Evolutionary conservation across 1,284 basidiomycete species (phyloP), one percentile per base, ranked within the genome.

Genomic region (Irpex rosettiformis): DNA sequence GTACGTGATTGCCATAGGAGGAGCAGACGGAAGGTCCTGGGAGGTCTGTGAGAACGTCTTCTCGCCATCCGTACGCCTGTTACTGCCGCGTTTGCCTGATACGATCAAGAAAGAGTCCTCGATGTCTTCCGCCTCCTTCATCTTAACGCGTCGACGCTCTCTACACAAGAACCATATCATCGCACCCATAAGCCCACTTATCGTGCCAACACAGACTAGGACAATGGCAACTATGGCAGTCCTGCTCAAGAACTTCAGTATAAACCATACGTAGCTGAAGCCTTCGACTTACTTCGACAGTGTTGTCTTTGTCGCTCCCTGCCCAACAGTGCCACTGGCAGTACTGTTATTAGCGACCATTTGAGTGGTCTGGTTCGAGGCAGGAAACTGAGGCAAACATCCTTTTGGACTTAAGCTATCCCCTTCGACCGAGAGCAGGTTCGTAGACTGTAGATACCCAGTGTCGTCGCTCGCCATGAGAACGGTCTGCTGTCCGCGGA

Each of bases 151-250:
- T 51, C 75, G 72, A 43, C 81, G 74, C 62, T 79, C 72, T 42
- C 75, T 74, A 52, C 76, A 57, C 56, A 80, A 61, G 66, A 78
- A 83, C 25, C 79, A 51, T 7, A 74, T 60, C 71, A 84, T 76
- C 28, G 72, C 67, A 28, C 79, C 54, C 7, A 72, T 70, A 29
- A 83, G 66, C 16, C 78, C 48, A 4, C 62, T 60, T 29, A 78
- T 64, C 5, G 80, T 64, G 10, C 74, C 64, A 21, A 70, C 71
- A 37, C 75, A 77, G 1, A 75, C 78, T 29, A 77, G 72, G 40
- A 75, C 71, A 47, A 77, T 73, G 25, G 77, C 80, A 57, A 83
- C 78, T 54, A 79, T 69, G 18, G 76, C 70, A 22, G 66, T 64
- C 56, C 79, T 81, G 43, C 13, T 59, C 33, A 55, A 24, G 11